phyloP scores from a whole-genome alignment of 1,284 basidiomycete species.

The Apiotrichum siamense region DNA sequence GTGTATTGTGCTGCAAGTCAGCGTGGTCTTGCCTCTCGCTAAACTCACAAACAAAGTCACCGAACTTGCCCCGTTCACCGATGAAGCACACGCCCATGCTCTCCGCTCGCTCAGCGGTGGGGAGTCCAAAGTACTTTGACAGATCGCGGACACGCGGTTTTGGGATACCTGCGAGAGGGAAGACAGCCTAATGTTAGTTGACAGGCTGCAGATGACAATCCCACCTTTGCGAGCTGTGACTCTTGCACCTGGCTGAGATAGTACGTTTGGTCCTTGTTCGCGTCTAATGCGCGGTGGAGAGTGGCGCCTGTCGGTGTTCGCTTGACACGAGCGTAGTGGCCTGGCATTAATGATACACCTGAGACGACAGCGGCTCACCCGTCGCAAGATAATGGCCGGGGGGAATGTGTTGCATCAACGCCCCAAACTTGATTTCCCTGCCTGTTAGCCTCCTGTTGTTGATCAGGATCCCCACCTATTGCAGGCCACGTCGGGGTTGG shows the following conservation, averaged over 20 bases:
- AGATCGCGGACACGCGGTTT: conserved; percentile 71
- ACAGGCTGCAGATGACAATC: neutral
- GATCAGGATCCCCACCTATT: conserved; percentile 57
- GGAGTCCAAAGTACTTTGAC: conserved; percentile 62
- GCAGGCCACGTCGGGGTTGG: conserved; percentile 92
- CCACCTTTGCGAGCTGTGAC: conserved; percentile 51
- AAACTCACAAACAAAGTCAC: conserved; percentile 63
- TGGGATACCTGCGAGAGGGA: conserved; percentile 64
- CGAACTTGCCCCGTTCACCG: conserved; percentile 70
- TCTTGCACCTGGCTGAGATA: conserved; percentile 78
- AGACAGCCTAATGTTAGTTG: conserved; percentile 55
- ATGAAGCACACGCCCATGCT: conserved; percentile 98
- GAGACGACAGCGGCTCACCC: conserved; percentile 48
- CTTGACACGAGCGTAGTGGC: conserved; percentile 79
- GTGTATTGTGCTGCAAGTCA: conserved; percentile 65
- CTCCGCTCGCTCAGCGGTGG: conserved; percentile 73
- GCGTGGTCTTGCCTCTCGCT: neutral
- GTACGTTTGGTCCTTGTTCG: conserved; percentile 84
- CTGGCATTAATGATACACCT: conserved; percentile 43
- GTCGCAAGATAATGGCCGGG: conserved; percentile 66
- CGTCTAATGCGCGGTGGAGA: conserved; percentile 62
- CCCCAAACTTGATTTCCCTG: conserved; percentile 92
- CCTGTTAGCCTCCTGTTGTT: neutral
- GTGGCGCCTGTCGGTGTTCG: conserved; percentile 51
- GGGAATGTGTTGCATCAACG: conserved; percentile 61